Conservation (phyloP, 495 filamentous ascomycete species). For the Aspergillus hancockii region DNA sequence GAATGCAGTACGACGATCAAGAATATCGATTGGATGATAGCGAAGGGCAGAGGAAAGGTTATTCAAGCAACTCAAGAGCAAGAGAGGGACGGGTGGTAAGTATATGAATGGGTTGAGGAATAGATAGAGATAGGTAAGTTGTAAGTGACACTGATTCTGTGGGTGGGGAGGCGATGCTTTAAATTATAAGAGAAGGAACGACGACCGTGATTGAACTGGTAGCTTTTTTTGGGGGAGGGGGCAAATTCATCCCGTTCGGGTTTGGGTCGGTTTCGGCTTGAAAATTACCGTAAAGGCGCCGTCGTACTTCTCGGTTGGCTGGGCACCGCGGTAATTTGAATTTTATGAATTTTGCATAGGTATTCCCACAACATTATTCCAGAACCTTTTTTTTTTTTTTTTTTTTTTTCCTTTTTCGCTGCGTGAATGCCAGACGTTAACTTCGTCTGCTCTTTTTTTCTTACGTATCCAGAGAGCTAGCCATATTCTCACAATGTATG, state of each 20-base stretch:
- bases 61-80: slow-evolving; percentile 12
- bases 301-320: not conserved
- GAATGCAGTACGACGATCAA: slow-evolving; percentile 9
- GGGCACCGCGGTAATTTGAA: not conserved
- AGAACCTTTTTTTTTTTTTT: not conserved
- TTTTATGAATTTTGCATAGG: not conserved
- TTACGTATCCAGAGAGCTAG: not conserved
- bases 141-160: slow-evolving; percentile 18
- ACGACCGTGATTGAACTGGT: slow-evolving; percentile 1
- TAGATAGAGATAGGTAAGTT: slow-evolving; percentile 19
- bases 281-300: slow-evolving; percentile 17
- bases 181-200: slow-evolving; percentile 20
- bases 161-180: slow-evolving; percentile 23
- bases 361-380: not conserved
- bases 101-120: slow-evolving; percentile 15
- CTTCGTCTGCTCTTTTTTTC: not conserved
- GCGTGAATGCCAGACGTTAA: not conserved
- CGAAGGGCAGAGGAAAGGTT: slow-evolving; percentile 10
- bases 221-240: slow-evolving; percentile 15
- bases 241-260: slow-evolving; percentile 8
- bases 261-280: slow-evolving; percentile 9
- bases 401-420: slow-evolving; percentile 3
- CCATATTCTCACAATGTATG: not conserved
- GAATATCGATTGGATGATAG: slow-evolving; percentile 6
- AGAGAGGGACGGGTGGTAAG: slow-evolving; percentile 13